phyloP scores from a whole-genome alignment of 2,329 filamentous ascomycete genomes.

The Diaporthe vexans region DNA sequence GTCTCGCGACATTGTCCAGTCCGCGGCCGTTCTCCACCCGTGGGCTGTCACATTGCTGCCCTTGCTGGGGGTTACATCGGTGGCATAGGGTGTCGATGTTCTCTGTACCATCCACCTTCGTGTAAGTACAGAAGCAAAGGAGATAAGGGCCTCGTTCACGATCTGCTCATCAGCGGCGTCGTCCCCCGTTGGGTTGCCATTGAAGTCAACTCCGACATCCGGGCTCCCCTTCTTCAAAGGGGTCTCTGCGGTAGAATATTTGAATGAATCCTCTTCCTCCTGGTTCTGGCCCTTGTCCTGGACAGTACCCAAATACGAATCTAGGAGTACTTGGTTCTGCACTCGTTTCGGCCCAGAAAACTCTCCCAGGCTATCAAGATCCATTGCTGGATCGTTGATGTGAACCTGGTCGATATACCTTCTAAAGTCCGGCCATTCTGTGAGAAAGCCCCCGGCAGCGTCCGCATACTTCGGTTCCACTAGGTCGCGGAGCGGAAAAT shows the following conservation, averaged over 20 bases:
- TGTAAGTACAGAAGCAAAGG: background rate
- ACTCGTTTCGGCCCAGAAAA: background rate
- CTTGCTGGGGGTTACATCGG: background rate
- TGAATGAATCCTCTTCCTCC: background rate
- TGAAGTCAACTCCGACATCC: background rate
- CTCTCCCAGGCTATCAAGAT: background rate
- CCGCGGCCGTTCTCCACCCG: background rate
- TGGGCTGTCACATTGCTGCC: background rate
- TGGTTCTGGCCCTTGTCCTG: background rate
- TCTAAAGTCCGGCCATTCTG: background rate
- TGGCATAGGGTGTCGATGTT: background rate
- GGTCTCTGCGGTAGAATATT: background rate
- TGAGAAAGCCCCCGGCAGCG: background rate
- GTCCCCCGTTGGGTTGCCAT: background rate
- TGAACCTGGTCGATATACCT: background rate
- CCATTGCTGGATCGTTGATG: background rate
- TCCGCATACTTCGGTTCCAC: background rate
- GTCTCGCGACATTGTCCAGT: background rate
- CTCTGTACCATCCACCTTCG: background rate
- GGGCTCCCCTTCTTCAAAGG: background rate
- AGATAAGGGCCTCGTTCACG: background rate
- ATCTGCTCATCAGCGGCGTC: background rate
- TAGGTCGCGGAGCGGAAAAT: background rate
- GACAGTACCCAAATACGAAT: background rate
- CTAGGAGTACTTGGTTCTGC: background rate